phyloP scores from a whole-genome alignment of 768 basidiomycete genomes.

The Tricholoma flavovirens region DNA sequence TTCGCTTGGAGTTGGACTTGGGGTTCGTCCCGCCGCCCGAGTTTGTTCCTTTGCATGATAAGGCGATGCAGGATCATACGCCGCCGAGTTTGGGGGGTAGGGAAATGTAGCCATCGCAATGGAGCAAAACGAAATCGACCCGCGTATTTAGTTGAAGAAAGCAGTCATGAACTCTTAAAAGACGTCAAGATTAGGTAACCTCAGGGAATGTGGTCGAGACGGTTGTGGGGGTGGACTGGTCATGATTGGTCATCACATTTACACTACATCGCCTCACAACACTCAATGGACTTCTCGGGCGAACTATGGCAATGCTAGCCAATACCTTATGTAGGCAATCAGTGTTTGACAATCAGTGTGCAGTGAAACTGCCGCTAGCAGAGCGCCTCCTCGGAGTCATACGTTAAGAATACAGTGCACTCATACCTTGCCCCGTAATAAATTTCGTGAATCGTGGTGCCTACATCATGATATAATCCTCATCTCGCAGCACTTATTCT shows the following conservation, averaged over 20 bases:
- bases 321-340: no score
- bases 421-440: no score
- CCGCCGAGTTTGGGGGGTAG: constrained; percentile 1
- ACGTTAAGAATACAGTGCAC: no score
- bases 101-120: not conserved
- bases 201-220: not conserved
- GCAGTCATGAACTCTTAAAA: not conserved
- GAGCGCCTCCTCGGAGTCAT: no score
- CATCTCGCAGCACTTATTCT: no score
- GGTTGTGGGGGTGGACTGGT: not conserved
- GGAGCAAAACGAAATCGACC: not conserved
- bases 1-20: constrained; percentile 64
- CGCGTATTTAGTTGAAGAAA: not conserved
- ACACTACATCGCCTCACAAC: not conserved
- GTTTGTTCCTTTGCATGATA: constrained; percentile 14
- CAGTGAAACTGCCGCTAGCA: no score
- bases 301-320: no score
- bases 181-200: not conserved
- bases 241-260: not conserved
- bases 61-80: constrained; percentile 5
- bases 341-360: no score
- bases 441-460: no score
- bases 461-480: no score
- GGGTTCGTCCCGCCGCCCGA: constrained; percentile 35
- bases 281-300: not conserved